These are phyloP conservation scores for Camellia granthamiana DNA, from an alignment of 148 eudicot species.

Conservation along the genomic window DNA sequence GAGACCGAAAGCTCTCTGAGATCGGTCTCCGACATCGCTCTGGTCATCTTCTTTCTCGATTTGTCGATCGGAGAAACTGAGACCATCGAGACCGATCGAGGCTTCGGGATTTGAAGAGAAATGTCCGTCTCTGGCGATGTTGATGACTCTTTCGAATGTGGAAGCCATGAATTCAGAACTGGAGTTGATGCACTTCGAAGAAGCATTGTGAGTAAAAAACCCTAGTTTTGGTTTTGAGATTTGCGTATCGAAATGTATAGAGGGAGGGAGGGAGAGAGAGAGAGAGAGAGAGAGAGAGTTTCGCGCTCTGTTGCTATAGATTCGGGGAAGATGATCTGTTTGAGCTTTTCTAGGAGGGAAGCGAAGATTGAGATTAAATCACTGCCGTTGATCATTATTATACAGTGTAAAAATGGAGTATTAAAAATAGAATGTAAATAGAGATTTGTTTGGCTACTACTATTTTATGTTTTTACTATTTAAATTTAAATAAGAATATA, in stretches of 20 bases:
- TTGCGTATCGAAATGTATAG: background rate
- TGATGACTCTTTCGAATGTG: slow-evolving; percentile 19
- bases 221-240: background rate
- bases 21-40: slow-evolving; percentile 45
- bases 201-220: slow-evolving; percentile 24
- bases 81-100: background rate
- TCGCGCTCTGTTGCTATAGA: background rate
- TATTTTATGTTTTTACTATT: no score
- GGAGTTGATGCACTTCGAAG: slow-evolving; percentile 57
- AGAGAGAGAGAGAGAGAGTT: background rate
- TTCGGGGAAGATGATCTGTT: background rate
- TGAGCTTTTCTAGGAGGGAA: background rate
- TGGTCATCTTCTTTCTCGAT: slow-evolving; percentile 4
- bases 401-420: no score
- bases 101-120: background rate
- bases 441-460: no score
- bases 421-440: no score
- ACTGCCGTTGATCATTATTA: background rate
- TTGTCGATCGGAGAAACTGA: background rate
- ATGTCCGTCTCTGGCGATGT: slow-evolving; percentile 11
- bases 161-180: slow-evolving; percentile 33
- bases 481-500: no score
- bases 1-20: slow-evolving; percentile 25
- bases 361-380: background rate
- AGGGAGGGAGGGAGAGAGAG: background rate